A percentile compares a stretch with the other conserved stretches of the same genome.
Evolutionary conservation across 306 rosid species (phyloP).

Genomic region (Castanea mollissima): DNA sequence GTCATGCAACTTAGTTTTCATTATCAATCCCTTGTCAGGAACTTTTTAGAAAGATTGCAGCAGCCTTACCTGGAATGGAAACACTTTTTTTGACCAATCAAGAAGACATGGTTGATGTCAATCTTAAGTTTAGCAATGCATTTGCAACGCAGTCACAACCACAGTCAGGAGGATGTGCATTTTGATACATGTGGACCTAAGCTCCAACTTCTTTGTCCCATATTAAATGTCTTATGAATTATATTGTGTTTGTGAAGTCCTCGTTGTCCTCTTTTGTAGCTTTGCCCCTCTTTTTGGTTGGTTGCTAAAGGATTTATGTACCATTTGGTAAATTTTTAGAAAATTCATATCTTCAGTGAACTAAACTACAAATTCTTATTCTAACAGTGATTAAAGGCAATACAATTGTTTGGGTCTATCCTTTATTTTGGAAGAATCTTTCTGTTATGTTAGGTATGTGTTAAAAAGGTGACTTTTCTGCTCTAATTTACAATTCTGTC

Average conservation of each 20-base stretch:
- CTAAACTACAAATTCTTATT: background rate
- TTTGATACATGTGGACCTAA: conserved; percentile 27
- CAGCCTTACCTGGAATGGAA: no score
- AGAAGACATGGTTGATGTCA: no score
- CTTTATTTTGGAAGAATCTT: background rate
- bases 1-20: background rate
- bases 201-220: background rate
- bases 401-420: background rate
- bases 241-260: conserved; percentile 9
- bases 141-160: no score
- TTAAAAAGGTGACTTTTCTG: no score
- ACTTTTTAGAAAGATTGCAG: conserved; percentile 42
- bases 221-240: background rate
- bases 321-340: background rate
- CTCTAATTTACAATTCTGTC: no score
- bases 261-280: conserved; percentile 11
- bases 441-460: no score
- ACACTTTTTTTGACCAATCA: no score
- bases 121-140: no score
- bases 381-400: background rate
- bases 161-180: background rate
- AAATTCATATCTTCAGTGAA: no score
- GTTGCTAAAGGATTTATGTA: conserved; percentile 2
- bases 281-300: conserved; percentile 3
- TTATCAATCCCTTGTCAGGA: conserved; percentile 37